phyloP scores from a whole-genome alignment of 257 asterid species.

The Mitragyna speciosa region DNA sequence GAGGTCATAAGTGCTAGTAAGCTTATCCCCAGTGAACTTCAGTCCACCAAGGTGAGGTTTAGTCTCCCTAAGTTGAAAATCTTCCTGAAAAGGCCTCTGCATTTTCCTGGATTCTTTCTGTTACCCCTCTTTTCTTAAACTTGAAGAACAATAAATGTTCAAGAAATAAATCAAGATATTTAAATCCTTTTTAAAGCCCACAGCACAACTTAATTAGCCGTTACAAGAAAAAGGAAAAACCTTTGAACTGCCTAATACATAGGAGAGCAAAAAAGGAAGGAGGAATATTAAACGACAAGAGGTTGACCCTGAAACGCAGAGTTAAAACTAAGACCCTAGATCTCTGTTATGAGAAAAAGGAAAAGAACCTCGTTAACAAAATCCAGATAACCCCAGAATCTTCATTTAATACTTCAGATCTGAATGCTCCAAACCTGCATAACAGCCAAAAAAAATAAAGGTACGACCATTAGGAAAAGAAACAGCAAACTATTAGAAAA shows the following conservation, averaged over 20 bases:
- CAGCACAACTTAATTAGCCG: constrained; percentile 1
- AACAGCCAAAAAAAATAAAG: constrained; percentile 16
- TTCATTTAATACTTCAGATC: constrained; percentile 56
- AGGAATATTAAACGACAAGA: not conserved
- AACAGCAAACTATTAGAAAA: not conserved
- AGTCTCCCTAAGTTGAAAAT: constrained; percentile 52
- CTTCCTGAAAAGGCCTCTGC: constrained; percentile 50
- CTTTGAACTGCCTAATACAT: not conserved
- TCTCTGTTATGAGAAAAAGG: constrained; percentile 6
- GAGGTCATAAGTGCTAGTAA: constrained; percentile 52
- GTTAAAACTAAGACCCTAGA: constrained; percentile 12
- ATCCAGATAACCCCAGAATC: constrained; percentile 29
- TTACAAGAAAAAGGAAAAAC: not conserved
- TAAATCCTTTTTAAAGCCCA: not conserved
- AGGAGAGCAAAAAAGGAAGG: not conserved
- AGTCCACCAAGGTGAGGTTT: constrained; percentile 50
- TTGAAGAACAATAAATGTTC: not conserved
- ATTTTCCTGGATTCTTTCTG: constrained; percentile 17
- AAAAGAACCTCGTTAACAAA: constrained; percentile 25
- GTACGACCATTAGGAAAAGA: not conserved
- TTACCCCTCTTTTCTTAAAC: not conserved
- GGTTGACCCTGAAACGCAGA: constrained; percentile 14
- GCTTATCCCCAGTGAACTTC: constrained; percentile 50
- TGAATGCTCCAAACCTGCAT: constrained; percentile 46
- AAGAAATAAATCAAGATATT: not conserved